Percentiles rank a stretch among this genome's conserved stretches.
phyloP scores from a whole-genome alignment of 768 basidiomycete genomes.

The Dentipellis fragilis region DNA sequence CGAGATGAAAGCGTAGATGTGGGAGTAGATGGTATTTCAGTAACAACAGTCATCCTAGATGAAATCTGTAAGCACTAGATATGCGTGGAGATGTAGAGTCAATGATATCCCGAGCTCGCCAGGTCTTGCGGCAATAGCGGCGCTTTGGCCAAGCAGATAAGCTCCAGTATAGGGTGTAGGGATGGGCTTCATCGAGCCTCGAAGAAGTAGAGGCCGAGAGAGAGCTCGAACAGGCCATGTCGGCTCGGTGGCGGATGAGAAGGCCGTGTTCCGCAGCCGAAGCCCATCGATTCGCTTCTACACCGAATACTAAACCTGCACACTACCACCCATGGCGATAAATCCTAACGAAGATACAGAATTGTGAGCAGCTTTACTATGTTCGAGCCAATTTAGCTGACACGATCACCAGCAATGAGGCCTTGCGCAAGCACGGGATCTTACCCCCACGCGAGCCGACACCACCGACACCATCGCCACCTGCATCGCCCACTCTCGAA shows the following conservation, averaged over 20 bases:
- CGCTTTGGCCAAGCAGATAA: too few relatives aligned
- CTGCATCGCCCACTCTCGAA: slow-evolving; percentile 62
- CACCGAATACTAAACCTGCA: background rate
- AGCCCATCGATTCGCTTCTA: background rate
- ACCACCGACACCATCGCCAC: slow-evolving; percentile 73
- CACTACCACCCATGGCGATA: slow-evolving; percentile 37
- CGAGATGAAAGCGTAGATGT: slow-evolving; percentile 25
- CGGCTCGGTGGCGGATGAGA: background rate
- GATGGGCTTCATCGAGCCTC: background rate
- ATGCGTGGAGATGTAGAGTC: background rate
- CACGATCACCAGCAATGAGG: slow-evolving; percentile 66
- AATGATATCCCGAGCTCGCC: too few relatives aligned
- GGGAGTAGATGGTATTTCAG: background rate
- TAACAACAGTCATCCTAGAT: background rate
- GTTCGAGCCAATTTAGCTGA: slow-evolving; percentile 6
- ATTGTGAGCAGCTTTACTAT: slow-evolving; percentile 51
- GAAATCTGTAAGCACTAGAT: background rate
- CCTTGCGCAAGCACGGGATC: slow-evolving; percentile 86
- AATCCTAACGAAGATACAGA: slow-evolving; percentile 92
- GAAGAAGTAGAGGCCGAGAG: background rate
- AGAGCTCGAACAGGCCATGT: background rate
- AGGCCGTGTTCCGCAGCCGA: background rate
- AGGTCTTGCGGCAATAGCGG: too few relatives aligned
- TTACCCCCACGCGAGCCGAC: slow-evolving; percentile 64
- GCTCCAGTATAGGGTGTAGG: background rate